Base-by-base conservation (phyloP, 768 basidiomycete species). In the Mycena pura region DNA sequence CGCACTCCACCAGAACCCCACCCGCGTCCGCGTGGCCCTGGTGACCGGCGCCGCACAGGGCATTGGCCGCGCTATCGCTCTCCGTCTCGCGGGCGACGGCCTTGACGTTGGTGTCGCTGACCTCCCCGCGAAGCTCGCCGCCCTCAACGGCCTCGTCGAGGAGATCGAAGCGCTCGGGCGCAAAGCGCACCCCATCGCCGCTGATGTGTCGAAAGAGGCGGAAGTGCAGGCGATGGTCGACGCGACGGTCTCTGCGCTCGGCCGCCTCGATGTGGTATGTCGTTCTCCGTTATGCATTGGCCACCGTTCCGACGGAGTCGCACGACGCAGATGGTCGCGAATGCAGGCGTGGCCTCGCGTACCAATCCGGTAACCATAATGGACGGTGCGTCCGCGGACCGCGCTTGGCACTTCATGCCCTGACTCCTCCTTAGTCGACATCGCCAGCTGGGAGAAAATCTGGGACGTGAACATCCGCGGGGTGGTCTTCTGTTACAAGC, bases 31-130 rank as follows among this genome's bases (percentile, higher is more conserved):
- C 17, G 65, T 62, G 14, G 74, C 74, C 2, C 53, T 74, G n/a
- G 63, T 75, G 39, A 75, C 74, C 5, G 74, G 74, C n/a, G 69
- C 68, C 15, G 74, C 76, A 1, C 70, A 72, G 57, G 76, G 76
- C 17, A 72, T 77, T 19, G 76, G 76, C 21, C 48, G 60, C 10
- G 68, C 70, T 11, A 73, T 74, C 27, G 74, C 73, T 10, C 57
- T 72, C 6, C 69, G 70, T 1, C 69, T 76, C 10, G 74, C 73
- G 15, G 45, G 62, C 0, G 76, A 77, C 50, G 76, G 76, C n/a
- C 64, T 71, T 4, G 63, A 71, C 47, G 66, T 77, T 13, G 73
- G 62, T 15, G 61, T 76, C 7, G 66, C 65, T 24, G 76, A 77
- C 49, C 21, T 77, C 6, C 60, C 63, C 6, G 40, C 60, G 11